These are phyloP conservation scores for Colletotrichum sp. DNA, from an alignment of 2,329 filamentous ascomycete species.

Conservation along the genomic window DNA sequence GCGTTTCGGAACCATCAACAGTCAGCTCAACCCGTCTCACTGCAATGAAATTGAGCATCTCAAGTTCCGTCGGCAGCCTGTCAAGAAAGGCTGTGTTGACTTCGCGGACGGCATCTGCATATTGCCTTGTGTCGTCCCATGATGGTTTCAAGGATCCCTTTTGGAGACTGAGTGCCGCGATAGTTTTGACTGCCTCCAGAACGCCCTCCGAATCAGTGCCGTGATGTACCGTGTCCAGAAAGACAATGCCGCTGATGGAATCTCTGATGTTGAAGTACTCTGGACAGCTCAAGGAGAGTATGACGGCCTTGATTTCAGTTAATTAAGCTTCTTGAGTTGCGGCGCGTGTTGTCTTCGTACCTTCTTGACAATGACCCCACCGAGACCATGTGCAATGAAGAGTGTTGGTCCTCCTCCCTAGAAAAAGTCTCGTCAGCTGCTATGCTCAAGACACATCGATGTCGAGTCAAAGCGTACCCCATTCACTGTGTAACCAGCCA, in stretches of 20 bases:
- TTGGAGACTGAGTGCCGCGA: conserved; percentile 1
- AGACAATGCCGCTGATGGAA: conserved; percentile 22
- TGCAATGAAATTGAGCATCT: conserved; percentile 4
- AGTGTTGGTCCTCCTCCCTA: conserved; percentile 23
- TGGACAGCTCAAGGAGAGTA: neutral
- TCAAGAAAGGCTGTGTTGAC: conserved; percentile 19
- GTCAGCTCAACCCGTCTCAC: neutral
- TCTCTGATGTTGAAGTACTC: conserved; percentile 17
- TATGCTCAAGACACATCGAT: rapidly evolving
- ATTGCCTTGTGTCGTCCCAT: conserved; percentile 25
- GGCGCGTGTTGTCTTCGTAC: neutral
- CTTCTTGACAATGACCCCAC: conserved; percentile 29
- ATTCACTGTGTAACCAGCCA: neutral
- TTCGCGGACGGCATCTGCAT: conserved; percentile 22
- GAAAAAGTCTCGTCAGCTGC: neutral
- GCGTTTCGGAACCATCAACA: neutral
- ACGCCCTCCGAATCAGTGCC: conserved; percentile 24
- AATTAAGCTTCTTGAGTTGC: neutral
- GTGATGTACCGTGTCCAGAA: conserved; percentile 28
- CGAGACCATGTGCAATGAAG: conserved; percentile 29
- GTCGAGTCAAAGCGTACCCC: neutral
- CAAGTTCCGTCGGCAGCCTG: neutral
- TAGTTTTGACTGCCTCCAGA: conserved; percentile 23
- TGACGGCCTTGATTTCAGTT: neutral
- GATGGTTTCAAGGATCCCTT: neutral